Base-by-base conservation (phyloP, 1,284 basidiomycete species). In the Ceratobasidium sp. region DNA sequence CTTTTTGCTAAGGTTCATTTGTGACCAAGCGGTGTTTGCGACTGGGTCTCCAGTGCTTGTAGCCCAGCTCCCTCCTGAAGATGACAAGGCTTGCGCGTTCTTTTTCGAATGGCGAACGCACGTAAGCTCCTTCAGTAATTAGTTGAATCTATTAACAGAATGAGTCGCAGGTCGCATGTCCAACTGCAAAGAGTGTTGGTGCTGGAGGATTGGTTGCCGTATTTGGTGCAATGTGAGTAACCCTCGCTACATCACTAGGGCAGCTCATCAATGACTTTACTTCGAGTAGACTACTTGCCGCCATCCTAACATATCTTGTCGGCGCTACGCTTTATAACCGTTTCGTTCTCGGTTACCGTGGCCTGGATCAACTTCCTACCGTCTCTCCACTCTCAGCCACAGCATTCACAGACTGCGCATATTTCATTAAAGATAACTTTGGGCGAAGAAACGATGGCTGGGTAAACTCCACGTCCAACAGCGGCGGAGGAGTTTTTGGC, bases 81-180 rank as follows among this genome's bases (percentile, higher is more conserved):
- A 92, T 64, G 88, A 90, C 6, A 83, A 83, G 13, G 90, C 89
- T 20, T 94, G 92, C 83, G 88, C 89, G 26, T 94, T 90, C 83
- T 88, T 91, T 76, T 84, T 93, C 64, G 92, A 94, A 85, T 94
- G 91, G 92, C 87, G 88, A 77, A 93, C 91, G 26, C 89, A 89
- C 80, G 93, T 93, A 80, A 82, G 88, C 83, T 23, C 61, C 77
- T 70, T 74, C 54, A 65, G 40, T 65, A 73, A 56, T 15, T 59
- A 54, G 57, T 77, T 68, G 71, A 67, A 44, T 77, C 74, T 9
- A 78, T 76, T 57, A 77, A 78, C 44, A 77, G 4, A 78, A 73
- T 48, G 79, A 2, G 69, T 71, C 64, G 33, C 77, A 92, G 92
- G 87, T 87, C 82, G 93, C 92, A 44, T 94, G 92, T 81, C 88